phyloP scores from a whole-genome alignment of 495 filamentous ascomycete genomes.

The Podospora pseudoanserina region DNA sequence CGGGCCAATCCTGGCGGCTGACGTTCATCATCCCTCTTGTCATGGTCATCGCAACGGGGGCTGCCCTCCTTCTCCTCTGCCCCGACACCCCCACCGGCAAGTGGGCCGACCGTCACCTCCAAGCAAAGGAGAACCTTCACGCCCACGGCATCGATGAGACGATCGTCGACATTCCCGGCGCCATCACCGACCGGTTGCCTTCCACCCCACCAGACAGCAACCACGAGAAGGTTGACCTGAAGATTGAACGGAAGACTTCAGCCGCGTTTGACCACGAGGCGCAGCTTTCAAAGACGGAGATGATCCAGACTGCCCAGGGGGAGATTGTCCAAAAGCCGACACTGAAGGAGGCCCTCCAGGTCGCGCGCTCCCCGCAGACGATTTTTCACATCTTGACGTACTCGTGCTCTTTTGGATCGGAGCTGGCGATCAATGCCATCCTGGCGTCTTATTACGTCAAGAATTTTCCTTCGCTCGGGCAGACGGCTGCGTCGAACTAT shows the following conservation, averaged over 20 bases:
- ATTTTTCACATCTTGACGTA: constrained; percentile 64
- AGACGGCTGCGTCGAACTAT: constrained; percentile 70
- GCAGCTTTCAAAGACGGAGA: constrained; percentile 32
- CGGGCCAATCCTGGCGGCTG: constrained; percentile 78
- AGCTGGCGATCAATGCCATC: constrained; percentile 79
- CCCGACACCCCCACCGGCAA: constrained; percentile 78
- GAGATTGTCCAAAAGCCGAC: constrained; percentile 66
- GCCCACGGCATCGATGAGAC: constrained; percentile 11
- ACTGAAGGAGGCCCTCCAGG: constrained; percentile 54
- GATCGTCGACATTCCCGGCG: constrained; percentile 50
- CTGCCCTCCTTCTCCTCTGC: constrained; percentile 67
- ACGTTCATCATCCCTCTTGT: constrained; percentile 79
- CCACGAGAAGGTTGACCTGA: neutral
- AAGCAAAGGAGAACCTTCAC: constrained; percentile 1
- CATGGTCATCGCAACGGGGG: constrained; percentile 62
- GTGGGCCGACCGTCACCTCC: constrained; percentile 64
- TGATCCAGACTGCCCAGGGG: constrained; percentile 54
- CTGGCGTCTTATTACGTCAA: constrained; percentile 73
- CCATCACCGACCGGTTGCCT: constrained; percentile 45
- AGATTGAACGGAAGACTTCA: constrained; percentile 27
- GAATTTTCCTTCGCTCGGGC: constrained; percentile 69
- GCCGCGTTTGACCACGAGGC: constrained; percentile 48
- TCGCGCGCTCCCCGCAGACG: constrained; percentile 56
- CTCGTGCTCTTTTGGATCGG: constrained; percentile 77
- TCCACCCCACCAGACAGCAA: constrained; percentile 18